phyloP scores from a whole-genome alignment of 2,329 filamentous ascomycete species.

The Pleomassaria siparia region DNA sequence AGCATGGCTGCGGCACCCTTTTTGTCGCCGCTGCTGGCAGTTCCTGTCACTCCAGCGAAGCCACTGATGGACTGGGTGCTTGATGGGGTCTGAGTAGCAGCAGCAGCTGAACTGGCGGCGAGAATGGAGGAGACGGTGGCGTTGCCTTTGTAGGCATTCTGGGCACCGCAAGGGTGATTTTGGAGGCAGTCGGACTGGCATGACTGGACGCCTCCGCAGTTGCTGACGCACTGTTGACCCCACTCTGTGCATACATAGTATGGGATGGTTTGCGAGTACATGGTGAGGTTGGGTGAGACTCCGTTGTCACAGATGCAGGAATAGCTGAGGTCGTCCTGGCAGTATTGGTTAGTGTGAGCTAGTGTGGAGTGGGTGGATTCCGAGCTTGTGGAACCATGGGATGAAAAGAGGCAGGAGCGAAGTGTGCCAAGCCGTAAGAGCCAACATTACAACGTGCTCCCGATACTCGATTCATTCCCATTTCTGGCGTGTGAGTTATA shows the following conservation, averaged over 20 bases:
- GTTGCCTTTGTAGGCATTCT: conserved; percentile 63
- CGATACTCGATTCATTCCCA: neutral
- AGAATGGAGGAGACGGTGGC: conserved; percentile 52
- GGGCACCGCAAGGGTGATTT: conserved; percentile 72
- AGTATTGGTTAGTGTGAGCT: conserved; percentile 6
- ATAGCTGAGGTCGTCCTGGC: conserved; percentile 61
- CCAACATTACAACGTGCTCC: neutral
- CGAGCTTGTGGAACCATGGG: neutral
- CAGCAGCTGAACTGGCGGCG: conserved; percentile 46
- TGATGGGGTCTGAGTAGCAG: conserved; percentile 19
- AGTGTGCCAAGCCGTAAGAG: no score
- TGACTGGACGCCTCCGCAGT: conserved; percentile 58
- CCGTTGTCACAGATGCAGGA: conserved; percentile 71
- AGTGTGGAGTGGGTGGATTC: neutral
- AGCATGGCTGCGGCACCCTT: conserved; percentile 44
- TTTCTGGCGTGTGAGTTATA: conserved; percentile 5
- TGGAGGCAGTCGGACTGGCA: conserved; percentile 61
- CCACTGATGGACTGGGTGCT: conserved; percentile 38
- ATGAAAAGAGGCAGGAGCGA: neutral
- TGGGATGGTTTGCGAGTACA: conserved; percentile 77
- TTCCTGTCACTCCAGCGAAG: conserved; percentile 30
- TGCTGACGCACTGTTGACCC: conserved; percentile 66
- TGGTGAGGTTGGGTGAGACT: conserved; percentile 68
- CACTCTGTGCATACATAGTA: conserved; percentile 75
- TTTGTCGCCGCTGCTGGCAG: neutral